phyloP scores from a whole-genome alignment of 805 yeast genomes.

The Barnettozyma sp. region DNA sequence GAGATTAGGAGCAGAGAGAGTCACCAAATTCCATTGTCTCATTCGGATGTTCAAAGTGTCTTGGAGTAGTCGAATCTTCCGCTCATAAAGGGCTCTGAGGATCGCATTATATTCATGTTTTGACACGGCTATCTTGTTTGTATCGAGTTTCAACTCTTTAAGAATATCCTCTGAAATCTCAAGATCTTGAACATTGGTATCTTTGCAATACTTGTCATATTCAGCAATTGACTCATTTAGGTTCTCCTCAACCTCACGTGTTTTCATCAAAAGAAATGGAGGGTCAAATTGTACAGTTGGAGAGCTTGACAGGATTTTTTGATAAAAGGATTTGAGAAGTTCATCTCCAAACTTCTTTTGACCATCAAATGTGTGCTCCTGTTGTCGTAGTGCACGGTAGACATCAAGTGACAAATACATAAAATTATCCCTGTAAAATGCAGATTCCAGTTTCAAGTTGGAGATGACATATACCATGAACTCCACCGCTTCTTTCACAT shows the following conservation, averaged over 20 bases:
- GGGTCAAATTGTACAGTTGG: constrained; percentile 73
- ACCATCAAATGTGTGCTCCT: constrained; percentile 13
- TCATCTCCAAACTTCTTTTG: constrained; percentile 30
- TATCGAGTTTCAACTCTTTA: constrained; percentile 22
- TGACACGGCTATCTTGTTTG: constrained; percentile 7
- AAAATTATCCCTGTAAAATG: constrained; percentile 64
- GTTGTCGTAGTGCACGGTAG: constrained; percentile 23
- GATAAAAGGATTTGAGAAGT: constrained; percentile 34
- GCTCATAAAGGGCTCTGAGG: constrained; percentile 27
- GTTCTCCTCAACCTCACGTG: constrained; percentile 43
- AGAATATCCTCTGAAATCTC: constrained; percentile 20
- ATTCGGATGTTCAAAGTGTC: constrained; percentile 28
- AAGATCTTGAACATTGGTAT: constrained; percentile 8
- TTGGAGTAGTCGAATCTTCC: constrained; percentile 26
- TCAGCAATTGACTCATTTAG: constrained; percentile 24
- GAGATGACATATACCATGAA: constrained; percentile 74
- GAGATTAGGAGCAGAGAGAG: constrained; percentile 45
- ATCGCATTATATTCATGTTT: constrained; percentile 28
- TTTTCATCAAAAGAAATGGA: constrained; percentile 55
- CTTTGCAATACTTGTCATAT: constrained; percentile 17
- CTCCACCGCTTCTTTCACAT: constrained; percentile 71
- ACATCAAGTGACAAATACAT: constrained; percentile 40
- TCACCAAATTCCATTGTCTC: constrained; percentile 66
- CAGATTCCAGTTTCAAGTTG: constrained; percentile 73
- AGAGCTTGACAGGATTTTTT: constrained; percentile 68